A percentile compares a stretch with the other conserved stretches of the same genome.
phyloP scores from a whole-genome alignment of 257 asterid genomes.

The Scutellaria minor region DNA sequence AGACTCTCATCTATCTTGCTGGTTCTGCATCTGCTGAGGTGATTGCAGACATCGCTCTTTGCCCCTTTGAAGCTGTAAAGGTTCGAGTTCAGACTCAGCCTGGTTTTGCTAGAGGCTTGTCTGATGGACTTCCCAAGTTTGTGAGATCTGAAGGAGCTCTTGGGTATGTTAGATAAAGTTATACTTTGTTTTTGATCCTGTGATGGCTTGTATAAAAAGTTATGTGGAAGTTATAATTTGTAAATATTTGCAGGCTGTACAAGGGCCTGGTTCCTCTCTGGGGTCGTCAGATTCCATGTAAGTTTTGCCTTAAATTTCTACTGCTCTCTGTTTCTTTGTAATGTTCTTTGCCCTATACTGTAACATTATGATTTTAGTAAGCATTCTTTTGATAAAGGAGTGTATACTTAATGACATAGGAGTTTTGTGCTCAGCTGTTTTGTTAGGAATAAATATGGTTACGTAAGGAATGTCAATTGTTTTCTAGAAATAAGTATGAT shows the following conservation, averaged over 20 bases:
- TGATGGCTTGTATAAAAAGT: constrained; percentile 15
- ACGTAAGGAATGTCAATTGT: background rate
- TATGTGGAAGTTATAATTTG: background rate
- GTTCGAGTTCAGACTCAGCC: constrained; percentile 65
- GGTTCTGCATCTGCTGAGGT: constrained; percentile 66
- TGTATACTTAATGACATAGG: background rate
- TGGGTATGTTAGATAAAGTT: constrained; percentile 42
- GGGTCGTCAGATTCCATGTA: constrained; percentile 99
- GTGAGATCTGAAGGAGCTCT: constrained; percentile 56
- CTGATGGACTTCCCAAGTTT: constrained; percentile 59
- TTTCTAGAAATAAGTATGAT: background rate
- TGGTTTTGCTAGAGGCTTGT: constrained; percentile 58
- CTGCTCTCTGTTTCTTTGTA: background rate
- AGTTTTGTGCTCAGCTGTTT: background rate
- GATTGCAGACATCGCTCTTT: constrained; percentile 55
- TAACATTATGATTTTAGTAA: background rate
- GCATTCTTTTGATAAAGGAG: constrained; percentile 5
- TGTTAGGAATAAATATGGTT: background rate
- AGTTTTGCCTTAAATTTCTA: constrained; percentile 36
- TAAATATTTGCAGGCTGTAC: constrained; percentile 64
- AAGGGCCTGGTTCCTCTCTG: constrained; percentile 91
- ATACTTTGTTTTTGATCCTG: background rate
- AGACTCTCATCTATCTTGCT: constrained; percentile 55
- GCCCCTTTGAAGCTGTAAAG: constrained; percentile 63
- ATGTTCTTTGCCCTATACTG: background rate